Evolutionary conservation across 1,284 basidiomycete genomes (phyloP).

Genomic region (Trichosporon sp.): DNA sequence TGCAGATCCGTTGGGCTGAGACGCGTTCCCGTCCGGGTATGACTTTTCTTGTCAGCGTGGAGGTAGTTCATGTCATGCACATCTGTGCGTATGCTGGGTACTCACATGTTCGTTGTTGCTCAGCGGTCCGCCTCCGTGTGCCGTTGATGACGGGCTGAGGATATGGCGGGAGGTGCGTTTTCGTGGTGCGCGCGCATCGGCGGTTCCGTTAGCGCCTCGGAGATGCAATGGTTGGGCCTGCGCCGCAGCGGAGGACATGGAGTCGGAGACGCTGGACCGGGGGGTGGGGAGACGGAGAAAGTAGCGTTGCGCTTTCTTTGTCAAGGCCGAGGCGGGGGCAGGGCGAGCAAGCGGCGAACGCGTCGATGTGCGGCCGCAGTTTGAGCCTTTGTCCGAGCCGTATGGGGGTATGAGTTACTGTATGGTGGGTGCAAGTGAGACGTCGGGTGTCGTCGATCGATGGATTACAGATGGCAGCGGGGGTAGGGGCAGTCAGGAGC

Average conservation of each 20-base stretch:
- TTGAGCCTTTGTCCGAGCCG: neutral
- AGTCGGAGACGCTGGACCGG: neutral
- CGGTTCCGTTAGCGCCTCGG: constrained; percentile 9
- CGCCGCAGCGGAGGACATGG: constrained; percentile 6
- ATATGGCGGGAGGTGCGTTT: constrained; percentile 21
- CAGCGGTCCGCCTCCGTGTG: constrained; percentile 34
- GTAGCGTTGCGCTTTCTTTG: neutral
- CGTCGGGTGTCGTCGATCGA: neutral
- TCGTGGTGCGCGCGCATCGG: constrained; percentile 10
- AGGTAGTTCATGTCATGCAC: neutral
- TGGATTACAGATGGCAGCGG: neutral
- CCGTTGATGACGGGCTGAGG: constrained; percentile 12
- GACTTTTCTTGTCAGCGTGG: neutral
- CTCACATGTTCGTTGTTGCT: constrained; percentile 18
- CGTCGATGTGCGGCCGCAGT: neutral
- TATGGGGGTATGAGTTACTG: neutral
- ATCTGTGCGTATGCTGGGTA: neutral
- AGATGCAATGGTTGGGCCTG: constrained; percentile 5
- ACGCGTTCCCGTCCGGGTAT: neutral
- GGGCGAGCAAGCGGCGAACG: neutral
- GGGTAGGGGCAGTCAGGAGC: neutral
- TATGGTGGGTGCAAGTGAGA: neutral
- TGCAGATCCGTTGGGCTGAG: constrained; percentile 1
- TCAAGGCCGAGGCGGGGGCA: neutral
- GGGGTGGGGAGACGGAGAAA: neutral